phyloP scores from a whole-genome alignment of 306 rosid species.

The Prunus fruticosa region DNA sequence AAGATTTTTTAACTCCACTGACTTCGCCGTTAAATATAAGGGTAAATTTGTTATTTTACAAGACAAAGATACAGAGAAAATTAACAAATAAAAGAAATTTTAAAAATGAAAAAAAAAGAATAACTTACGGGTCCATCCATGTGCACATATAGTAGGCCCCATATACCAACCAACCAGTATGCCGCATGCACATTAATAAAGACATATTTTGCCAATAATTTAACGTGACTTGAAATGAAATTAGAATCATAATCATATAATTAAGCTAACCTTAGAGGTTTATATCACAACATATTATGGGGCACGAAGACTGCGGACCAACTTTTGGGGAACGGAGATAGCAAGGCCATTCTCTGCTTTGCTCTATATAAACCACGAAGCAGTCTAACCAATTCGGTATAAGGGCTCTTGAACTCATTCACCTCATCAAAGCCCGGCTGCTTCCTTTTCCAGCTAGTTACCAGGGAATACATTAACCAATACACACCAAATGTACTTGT shows the following conservation, averaged over 20 bases:
- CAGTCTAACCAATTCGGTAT: not conserved
- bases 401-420: not conserved
- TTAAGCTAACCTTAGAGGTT: not conserved
- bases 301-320: not conserved
- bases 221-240: not conserved
- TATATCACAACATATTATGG: not conserved
- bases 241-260: not conserved
- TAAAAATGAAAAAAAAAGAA: too few species aligned
- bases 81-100: too few species aligned
- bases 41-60: too few species aligned
- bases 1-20: too few species aligned
- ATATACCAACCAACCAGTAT: too few species aligned
- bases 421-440: not conserved
- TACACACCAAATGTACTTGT: not conserved
- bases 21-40: too few species aligned
- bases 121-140: too few species aligned
- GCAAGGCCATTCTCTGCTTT: not conserved
- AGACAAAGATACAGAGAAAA: too few species aligned
- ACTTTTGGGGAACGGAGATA: not conserved
- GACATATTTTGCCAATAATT: not conserved
- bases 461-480: not conserved
- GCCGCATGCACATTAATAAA: not conserved
- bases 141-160: too few species aligned
- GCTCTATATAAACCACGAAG: not conserved
- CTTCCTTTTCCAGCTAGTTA: not conserved